Evolutionary conservation across 2,329 filamentous ascomycete species (phyloP).

Genomic region (Hymenoscyphus fructigenus): DNA sequence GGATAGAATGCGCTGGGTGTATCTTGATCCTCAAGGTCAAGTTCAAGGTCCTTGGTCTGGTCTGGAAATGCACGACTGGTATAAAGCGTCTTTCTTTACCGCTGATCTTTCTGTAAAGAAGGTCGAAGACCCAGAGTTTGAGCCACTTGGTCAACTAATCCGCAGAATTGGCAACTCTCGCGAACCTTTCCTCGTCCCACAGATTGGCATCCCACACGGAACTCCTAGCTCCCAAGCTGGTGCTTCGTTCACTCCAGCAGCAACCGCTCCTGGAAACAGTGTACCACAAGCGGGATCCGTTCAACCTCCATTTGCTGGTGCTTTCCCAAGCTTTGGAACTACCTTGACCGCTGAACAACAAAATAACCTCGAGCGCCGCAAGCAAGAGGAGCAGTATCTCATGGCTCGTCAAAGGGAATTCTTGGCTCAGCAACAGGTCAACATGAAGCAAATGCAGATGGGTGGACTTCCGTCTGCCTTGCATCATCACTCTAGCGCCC

Average conservation of each 20-base stretch:
- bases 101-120: slow-evolving; percentile 94
- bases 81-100: slow-evolving; percentile 97
- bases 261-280: slow-evolving; percentile 36
- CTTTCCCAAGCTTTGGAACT: slow-evolving; percentile 94
- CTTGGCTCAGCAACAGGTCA: slow-evolving; percentile 81
- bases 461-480: slow-evolving; percentile 54
- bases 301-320: slow-evolving; percentile 85
- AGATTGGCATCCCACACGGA: slow-evolving; percentile 93
- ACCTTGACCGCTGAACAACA: slow-evolving; percentile 97
- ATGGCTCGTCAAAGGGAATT: slow-evolving; percentile 96
- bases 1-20: slow-evolving; percentile 98
- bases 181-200: slow-evolving; percentile 94
- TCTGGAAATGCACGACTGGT: slow-evolving; percentile 99
- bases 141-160: slow-evolving; percentile 91
- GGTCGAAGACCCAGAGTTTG: slow-evolving; percentile 88
- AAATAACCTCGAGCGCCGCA: slow-evolving; percentile 91
- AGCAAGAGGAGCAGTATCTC: slow-evolving; percentile 96
- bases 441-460: slow-evolving; percentile 70
- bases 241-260: slow-evolving; percentile 36
- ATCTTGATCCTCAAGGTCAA: slow-evolving; percentile 89
- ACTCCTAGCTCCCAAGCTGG: slow-evolving; percentile 54
- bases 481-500: slow-evolving; percentile 91
- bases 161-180: slow-evolving; percentile 94
- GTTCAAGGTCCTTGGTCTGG: slow-evolving; percentile 95
- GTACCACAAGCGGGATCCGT: slow-evolving; percentile 59